Base-by-base conservation (phyloP, 495 filamentous ascomycete genomes). In the Aspergillus conjunctus region DNA sequence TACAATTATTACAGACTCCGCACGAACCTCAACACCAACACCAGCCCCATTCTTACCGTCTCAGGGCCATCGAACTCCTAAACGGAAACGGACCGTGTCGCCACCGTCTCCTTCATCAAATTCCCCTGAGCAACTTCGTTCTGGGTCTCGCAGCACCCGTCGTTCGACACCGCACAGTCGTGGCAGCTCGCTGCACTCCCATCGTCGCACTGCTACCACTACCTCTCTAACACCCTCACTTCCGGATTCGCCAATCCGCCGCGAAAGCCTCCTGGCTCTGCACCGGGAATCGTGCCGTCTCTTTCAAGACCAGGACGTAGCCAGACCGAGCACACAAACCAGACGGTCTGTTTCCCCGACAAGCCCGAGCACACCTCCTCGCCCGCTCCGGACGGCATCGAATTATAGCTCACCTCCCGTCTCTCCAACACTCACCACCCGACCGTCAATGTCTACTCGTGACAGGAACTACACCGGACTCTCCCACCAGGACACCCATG, bases 241-340 rank as follows among this genome's bases (percentile, higher is more conserved):
- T 1, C 50, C 66, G n/a, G 55, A 58, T 45, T 68, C 22, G 58
- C 70, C 21, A 60, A 60, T 66, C 72, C 39, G 61, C 43, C 71
- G 75, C 9, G 74, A 79, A 59, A 70, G 72, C 15, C 67, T 80
- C 2, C 39, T 80, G 11, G 76, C 75, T 1, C 55, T 79, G n/a
- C 78, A 80, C 50, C 74, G 78, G 14, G 75, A 80, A 31, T 78
- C 76, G 44, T 79, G 76, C 55, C 76, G 78, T 22, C 64, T 80
- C 2, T 80, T 80, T 48, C 74, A 79, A 51, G 72, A 75, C 8
- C 58, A 59, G 5, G 56, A 31, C 3, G 21, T 37, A 9, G 17
- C 17, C 15, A 57, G 33, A n/a, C 32, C 33, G 26, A 57, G 18
- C n/a, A 12, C 20, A 17, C 54, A 32, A n/a, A 20, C 54, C 17